Evolutionary conservation across 2,329 filamentous ascomycete genomes (phyloP).

Genomic region (Colletotrichum spinosum): DNA sequence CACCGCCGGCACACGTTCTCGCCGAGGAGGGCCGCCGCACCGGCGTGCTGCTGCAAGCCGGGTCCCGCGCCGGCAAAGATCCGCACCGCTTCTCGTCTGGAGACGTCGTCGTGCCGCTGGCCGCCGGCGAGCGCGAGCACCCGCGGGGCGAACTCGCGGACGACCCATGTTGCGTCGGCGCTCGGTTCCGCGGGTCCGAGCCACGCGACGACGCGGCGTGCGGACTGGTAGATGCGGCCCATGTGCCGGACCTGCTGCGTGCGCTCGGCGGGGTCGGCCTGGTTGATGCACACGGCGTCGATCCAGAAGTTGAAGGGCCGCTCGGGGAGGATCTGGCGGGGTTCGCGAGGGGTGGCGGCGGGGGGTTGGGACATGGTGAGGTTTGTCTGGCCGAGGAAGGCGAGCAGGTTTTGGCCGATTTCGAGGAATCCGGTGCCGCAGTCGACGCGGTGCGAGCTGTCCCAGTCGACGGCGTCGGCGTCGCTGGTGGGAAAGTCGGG

Average conservation of each 20-base stretch:
- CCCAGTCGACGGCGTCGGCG: background rate
- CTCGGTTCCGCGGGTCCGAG: conserved; percentile 21
- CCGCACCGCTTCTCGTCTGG: background rate
- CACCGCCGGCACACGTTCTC: conserved; percentile 6
- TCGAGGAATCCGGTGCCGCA: conserved; percentile 9
- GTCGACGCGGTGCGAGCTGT: background rate
- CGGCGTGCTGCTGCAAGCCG: background rate
- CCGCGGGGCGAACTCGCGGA: conserved; percentile 6
- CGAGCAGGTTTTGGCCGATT: conserved; percentile 11
- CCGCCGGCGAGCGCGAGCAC: background rate
- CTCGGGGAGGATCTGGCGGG: background rate
- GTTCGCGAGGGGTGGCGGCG: background rate
- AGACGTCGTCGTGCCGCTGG: too few relatives aligned
- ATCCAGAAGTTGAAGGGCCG: conserved; percentile 33
- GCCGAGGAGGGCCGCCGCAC: background rate
- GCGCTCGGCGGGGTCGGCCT: conserved; percentile 33
- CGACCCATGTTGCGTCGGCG: conserved; percentile 36
- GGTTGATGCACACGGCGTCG: conserved; percentile 40
- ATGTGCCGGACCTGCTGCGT: conserved; percentile 39
- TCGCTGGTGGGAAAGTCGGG: conserved; percentile 3
- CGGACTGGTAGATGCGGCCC: conserved; percentile 38
- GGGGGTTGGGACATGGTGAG: background rate
- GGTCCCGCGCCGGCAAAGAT: conserved; percentile 16
- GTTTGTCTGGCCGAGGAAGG: conserved; percentile 16
- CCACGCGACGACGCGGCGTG: conserved; percentile 19